These are phyloP conservation scores for Solanum bukasovii DNA, from an alignment of 257 asterid genomes.

Conservation along the genomic window DNA sequence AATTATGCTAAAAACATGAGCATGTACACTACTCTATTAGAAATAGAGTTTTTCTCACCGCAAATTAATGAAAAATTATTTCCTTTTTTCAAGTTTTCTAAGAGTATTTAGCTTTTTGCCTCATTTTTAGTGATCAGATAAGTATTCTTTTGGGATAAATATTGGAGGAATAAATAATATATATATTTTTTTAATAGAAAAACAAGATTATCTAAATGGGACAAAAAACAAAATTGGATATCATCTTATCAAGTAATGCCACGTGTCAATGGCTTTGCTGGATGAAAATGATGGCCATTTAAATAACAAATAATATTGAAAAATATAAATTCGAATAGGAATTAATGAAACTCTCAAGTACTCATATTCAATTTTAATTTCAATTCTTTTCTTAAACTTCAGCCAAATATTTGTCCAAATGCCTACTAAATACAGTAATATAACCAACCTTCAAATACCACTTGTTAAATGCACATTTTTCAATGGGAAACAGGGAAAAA, in stretches of 20 bases:
- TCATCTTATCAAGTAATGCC: neutral
- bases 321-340: neutral
- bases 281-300: neutral
- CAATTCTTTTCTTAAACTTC: neutral
- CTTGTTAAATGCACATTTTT: too few relatives aligned
- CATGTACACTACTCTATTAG: too few relatives aligned
- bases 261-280: constrained; percentile 11
- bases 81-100: neutral
- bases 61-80: too few relatives aligned
- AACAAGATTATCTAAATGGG: neutral
- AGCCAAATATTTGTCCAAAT: neutral
- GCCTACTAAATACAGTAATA: neutral
- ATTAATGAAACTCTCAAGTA: neutral
- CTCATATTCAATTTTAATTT: neutral
- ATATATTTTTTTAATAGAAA: too few relatives aligned
- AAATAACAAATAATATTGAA: neutral
- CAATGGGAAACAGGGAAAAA: neutral
- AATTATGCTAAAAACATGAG: neutral
- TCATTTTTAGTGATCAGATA: neutral
- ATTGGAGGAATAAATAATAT: neutral
- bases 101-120: neutral
- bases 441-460: too few relatives aligned
- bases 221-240: neutral
- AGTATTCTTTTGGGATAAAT: neutral
- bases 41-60: too few relatives aligned